phyloP scores from a whole-genome alignment of 345 rosid genomes.

The Corchorus olitorius region DNA sequence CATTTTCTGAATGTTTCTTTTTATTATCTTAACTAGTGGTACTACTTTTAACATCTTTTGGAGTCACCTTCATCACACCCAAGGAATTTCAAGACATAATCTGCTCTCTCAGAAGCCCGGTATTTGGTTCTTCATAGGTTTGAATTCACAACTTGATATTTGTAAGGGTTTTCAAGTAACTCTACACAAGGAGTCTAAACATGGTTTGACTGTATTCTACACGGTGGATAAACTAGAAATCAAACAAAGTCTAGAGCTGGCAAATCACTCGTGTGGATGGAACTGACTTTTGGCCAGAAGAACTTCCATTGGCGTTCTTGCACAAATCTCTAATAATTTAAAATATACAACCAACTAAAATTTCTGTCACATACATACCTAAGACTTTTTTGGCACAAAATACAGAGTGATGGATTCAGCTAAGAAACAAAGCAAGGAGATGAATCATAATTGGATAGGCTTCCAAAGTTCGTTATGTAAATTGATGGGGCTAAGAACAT shows the following conservation, averaged over 20 bases:
- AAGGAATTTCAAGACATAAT: not conserved
- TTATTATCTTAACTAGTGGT: not conserved
- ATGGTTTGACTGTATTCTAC: not conserved
- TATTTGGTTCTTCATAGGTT: too few relatives aligned
- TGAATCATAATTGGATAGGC: not conserved
- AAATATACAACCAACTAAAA: not conserved
- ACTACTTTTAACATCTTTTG: not conserved
- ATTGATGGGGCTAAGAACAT: not conserved
- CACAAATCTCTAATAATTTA: not conserved
- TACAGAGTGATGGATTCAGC: not conserved
- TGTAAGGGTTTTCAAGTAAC: not conserved
- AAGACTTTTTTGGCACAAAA: not conserved
- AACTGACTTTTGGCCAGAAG: too few relatives aligned
- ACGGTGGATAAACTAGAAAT: not conserved
- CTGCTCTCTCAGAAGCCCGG: not conserved
- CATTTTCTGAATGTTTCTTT: not conserved
- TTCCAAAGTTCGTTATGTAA: not conserved
- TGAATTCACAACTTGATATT: not conserved
- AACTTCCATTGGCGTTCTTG: not conserved
- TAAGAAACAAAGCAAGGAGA: not conserved
- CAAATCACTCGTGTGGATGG: too few relatives aligned
- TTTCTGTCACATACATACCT: not conserved
- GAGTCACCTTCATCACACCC: not conserved
- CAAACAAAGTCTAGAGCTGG: too few relatives aligned
- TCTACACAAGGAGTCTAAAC: conserved; percentile 1